Evolutionary conservation across 2,329 filamentous ascomycete genomes (phyloP), one percentile per base, ranked within the genome.

Genomic region (Phialemonium atrogriseum): DNA sequence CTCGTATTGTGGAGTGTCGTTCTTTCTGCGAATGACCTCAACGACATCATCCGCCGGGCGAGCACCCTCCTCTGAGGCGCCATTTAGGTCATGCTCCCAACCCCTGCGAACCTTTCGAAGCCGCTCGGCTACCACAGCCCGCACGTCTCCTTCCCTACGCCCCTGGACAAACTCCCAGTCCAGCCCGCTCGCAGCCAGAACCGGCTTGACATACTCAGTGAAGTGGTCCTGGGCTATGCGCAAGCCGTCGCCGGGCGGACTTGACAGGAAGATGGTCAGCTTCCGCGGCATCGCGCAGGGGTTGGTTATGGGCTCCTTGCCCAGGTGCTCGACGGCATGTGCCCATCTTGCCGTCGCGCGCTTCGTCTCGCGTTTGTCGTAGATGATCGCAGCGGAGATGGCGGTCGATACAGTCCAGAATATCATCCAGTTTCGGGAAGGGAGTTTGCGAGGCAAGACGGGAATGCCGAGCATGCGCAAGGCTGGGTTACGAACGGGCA

Each of bases 131-230:
- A 93, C 71, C 10, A 81, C 84, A 32, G 84, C 87, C 39, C 91
- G 70, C 26, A 98, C 76, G 51, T 98, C 89, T n/a, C 91, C 91
- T 62, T 95, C 84, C 52, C 81, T 80, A 32, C 88, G 70, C 5
- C 89, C 91, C 59, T 96, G 89, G 5, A 96, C 74, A 35, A 95
- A 93, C 48, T 95, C 89, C 78, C 93, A 96, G 55, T 98, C 91
- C 50, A 96, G 62, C 1, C 88, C 88, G 2, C 85, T 89, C 3
- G 86, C 82, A 4, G 91, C 84, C 23, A 98, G 63, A 16, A 98
- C 73, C 2, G 91, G 91, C 66, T 96, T 96, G 25, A 95, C 75
- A 52, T 95, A 98, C 55, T 94, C 85, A 49, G 87, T 80, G 58
- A 94, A 98, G 59, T 96, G 88, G 45, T 96, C 87, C 47, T 94